Evolutionary conservation across 1,139 yeast species (phyloP), one percentile per base, ranked within the genome.

Genomic region (Groenewaldozyma auringiensis): DNA sequence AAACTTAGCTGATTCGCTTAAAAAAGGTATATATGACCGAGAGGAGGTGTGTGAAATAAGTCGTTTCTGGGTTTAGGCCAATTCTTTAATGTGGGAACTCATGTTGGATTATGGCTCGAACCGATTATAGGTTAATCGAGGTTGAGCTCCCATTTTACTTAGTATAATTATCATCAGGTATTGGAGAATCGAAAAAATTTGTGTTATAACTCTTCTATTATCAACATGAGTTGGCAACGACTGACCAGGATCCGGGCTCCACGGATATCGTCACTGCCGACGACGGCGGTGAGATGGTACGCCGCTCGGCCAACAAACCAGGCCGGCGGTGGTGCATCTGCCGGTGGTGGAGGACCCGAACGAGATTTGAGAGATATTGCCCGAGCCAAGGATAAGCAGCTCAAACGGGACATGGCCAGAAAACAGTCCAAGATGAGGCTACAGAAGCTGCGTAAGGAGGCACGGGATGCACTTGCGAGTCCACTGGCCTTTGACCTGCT

Each of bases 401-500:
- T 21, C 13, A 53, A 53, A 46, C 53, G 58, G 31, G 51, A 50
- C 21, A 61, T 56, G 39, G 52, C 55, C 4, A 47, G 52, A 33
- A 46, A 44, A 22, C 57, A 50, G 40, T 49, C 46, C 53, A 56
- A 50, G 16, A 11, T 18, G 14, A 16, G 38, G n/a, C 42, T 48
- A 41, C 45, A 47, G 31, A 50, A 52, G 33, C 22, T 45, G 20
- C 52, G 58, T 16, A 42, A 45, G 9, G 61, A 58, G 37, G 57
- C 57, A 18, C 48, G 50, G 35, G 40, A 36, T 11, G 56, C 51
- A 36, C 46, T 39, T 53, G 54, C 51, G 16, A 52, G 60, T 33
- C 86, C 88, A 1, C 68, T 83, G 44, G 83, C 79, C 61, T 79
- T 85, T 83, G 81, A 79, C 40, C 72, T 86, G 11, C 77, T 85